Evolutionary conservation across 306 rosid genomes (phyloP).

Genomic region (Castanospermum australe): DNA sequence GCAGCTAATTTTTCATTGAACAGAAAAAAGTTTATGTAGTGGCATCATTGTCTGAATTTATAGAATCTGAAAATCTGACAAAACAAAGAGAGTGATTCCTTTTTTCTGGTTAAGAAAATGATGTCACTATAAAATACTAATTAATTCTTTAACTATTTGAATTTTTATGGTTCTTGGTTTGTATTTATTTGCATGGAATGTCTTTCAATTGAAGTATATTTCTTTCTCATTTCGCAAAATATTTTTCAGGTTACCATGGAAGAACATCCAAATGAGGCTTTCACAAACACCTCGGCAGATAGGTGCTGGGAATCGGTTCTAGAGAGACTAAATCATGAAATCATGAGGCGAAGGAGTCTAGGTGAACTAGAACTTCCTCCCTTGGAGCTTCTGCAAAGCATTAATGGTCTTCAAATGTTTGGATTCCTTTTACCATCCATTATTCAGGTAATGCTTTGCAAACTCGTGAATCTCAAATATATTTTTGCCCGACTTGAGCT

Average conservation of each 20-base stretch:
- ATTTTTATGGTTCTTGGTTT: neutral
- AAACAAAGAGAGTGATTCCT: neutral
- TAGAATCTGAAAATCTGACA: neutral
- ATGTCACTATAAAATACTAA: neutral
- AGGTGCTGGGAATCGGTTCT: conserved; percentile 82
- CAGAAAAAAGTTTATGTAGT: neutral
- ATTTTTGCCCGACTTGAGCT: neutral
- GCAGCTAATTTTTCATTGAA: neutral
- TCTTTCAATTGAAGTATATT: conserved; percentile 15
- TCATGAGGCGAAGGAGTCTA: conserved; percentile 35
- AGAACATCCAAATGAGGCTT: conserved; percentile 53
- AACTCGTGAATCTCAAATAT: conserved; percentile 6
- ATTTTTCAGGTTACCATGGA: conserved; percentile 76
- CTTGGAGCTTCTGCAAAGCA: conserved; percentile 43
- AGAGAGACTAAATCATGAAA: conserved; percentile 53
- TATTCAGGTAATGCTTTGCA: conserved; percentile 57
- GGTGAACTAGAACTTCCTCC: conserved; percentile 47
- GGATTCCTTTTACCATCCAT: conserved; percentile 69
- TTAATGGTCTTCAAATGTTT: conserved; percentile 76
- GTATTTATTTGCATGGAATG: neutral
- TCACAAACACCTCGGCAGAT: conserved; percentile 55
- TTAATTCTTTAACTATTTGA: neutral
- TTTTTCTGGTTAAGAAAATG: conserved; percentile 1
- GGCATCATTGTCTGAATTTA: neutral
- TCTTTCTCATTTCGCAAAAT: neutral